These are phyloP conservation scores for Aurantiochytrium sp. DNA, from an alignment of 108 stramenopile species.

Conservation along the genomic window DNA sequence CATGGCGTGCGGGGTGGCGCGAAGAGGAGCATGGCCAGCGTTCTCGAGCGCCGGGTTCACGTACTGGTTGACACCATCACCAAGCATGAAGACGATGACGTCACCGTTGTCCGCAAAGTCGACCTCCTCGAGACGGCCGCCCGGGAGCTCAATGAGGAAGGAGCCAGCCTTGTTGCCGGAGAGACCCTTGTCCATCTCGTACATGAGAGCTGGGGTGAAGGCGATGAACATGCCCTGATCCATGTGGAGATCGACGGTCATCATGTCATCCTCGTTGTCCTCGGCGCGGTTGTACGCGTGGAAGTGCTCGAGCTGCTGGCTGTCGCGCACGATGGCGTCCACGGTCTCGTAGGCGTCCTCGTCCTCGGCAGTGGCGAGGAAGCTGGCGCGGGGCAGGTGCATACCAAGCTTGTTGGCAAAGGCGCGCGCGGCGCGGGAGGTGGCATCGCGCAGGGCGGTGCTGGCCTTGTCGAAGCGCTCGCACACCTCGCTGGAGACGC, in stretches of 20 bases:
- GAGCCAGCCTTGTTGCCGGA: slow-evolving; percentile 13
- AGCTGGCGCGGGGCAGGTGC: neutral
- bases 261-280: neutral
- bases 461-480: neutral
- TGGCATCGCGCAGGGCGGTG: neutral
- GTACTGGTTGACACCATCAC: slow-evolving; percentile 70
- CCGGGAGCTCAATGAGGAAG: slow-evolving; percentile 42
- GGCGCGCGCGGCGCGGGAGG: neutral
- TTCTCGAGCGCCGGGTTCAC: slow-evolving; percentile 36
- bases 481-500: neutral
- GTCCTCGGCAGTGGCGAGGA: neutral
- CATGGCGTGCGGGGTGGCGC: slow-evolving; percentile 62
- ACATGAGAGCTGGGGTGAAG: slow-evolving; percentile 57
- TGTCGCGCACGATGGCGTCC: slow-evolving; percentile 45
- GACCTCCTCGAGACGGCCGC: slow-evolving; percentile 42
- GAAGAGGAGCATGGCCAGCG: slow-evolving; percentile 20
- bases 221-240: slow-evolving; percentile 72
- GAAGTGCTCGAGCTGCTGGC: slow-evolving; percentile 74
- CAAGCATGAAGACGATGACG: slow-evolving; percentile 64
- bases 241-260: slow-evolving; percentile 52
- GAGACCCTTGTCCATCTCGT: neutral
- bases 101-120: slow-evolving; percentile 49
- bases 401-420: neutral
- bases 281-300: slow-evolving; percentile 51
- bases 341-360: slow-evolving; percentile 24